phyloP scores from a whole-genome alignment of 176 grass and related monocot species.

The Triticum aestivum region IWGSC_CS_RefSeq_v2.1 NC_057802.1:163475346-163475845 shows the following conservation, averaged over 20 bases:
- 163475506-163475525: background rate
- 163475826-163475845: no score
- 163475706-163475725: no score
- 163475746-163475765: no score
- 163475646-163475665: background rate
- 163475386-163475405: background rate
- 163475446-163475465: background rate
- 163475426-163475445: constrained; percentile 14
- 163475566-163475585: no score
- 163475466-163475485: background rate
- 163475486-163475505: background rate
- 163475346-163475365: background rate
- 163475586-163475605: no score
- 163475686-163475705: background rate
- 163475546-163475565: no score
- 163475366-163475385: background rate
- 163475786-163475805: no score
- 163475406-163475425: background rate
- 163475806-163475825: no score
- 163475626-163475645: background rate
- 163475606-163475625: background rate
- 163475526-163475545: background rate
- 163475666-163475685: background rate
- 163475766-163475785: no score
- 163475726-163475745: no score